Evolutionary conservation across 73 alveolate genomes (phyloP), one percentile per base, ranked within the genome.

Genomic region (Paramecium sexaurelia): DNA sequence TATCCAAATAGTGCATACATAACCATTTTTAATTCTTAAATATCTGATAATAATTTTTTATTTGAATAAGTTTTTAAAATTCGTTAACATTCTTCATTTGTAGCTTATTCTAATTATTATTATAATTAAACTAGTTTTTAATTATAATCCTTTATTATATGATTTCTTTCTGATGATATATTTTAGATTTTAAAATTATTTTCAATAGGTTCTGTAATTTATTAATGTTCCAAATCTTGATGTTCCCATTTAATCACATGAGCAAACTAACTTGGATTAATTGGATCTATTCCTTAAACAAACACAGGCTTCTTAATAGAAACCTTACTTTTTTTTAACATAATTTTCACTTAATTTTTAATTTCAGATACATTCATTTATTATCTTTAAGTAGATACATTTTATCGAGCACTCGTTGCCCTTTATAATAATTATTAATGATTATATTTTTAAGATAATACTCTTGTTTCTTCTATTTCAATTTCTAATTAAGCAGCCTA

Each of bases 271-370:
- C 45, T 7, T 78, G 90, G 90, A 78, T 78, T 78, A 20, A 78
- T 37, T 40, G 90, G 90, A 78, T 78, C 90, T 6, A 78, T 41
- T 8, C 90, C 90, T 43, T 78, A 43, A 22, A 78, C 90, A 78
- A 39, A 78, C 1, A 78, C 90, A 3, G 90, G 90, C 41, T 78
- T 78, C 15, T 78, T 78, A 15, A 78, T 78, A 3, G 90, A 41
- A 0, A 78, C 90, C 8, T 78, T 78, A 43, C 73, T 78, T 45
- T 78, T 78, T n/a, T 78, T 78, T 33, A 78, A 9, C 71, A 78
- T 40, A 7, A 11, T 6, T 40, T 78, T 78, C 26, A 78, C 90
- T 78, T 78, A 40, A 78, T 33, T 78, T 78, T 78, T 78, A 24
- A 78, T 78, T 22, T 78, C 27, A 41, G 90, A 41, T 3, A 78